Evolutionary conservation across 1,139 yeast species (phyloP).

Genomic region (Williopsis jadinii): DNA sequence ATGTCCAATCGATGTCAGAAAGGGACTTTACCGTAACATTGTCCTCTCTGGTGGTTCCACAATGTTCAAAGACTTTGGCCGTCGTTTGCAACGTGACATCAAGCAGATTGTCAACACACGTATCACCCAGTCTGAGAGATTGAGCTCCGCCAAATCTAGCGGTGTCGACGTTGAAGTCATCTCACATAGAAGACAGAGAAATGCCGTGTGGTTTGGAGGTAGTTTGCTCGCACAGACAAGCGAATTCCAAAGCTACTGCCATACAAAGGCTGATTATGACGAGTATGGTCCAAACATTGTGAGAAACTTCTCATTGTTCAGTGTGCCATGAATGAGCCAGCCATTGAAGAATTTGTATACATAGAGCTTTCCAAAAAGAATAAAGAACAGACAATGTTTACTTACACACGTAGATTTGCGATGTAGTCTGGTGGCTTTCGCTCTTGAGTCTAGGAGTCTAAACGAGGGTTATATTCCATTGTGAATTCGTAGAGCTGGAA

Average conservation of each 20-base stretch:
- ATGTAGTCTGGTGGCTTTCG: too few relatives aligned
- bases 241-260: slow-evolving; percentile 93
- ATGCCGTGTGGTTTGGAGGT: slow-evolving; percentile 99
- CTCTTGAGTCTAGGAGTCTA: too few relatives aligned
- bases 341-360: background rate
- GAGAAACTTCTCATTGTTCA: slow-evolving; percentile 89
- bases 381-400: too few relatives aligned
- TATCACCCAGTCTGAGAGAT: slow-evolving; percentile 70
- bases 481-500: too few relatives aligned
- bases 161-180: slow-evolving; percentile 98
- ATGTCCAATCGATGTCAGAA: slow-evolving; percentile 96
- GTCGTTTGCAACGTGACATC: slow-evolving; percentile 93
- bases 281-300: slow-evolving; percentile 98
- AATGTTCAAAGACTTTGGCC: slow-evolving; percentile 96
- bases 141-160: slow-evolving; percentile 79
- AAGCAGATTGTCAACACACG: slow-evolving; percentile 84
- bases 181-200: slow-evolving; percentile 93
- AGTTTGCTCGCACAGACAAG: slow-evolving; percentile 94
- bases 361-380: too few relatives aligned
- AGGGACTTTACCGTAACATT: slow-evolving; percentile 90
- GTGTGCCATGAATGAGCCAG: slow-evolving; percentile 53
- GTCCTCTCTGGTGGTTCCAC: slow-evolving; percentile 97
- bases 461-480: too few relatives aligned
- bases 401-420: too few relatives aligned
- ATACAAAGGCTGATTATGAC: slow-evolving; percentile 94